Percentiles rank a stretch among this genome's conserved stretches.
These are phyloP conservation scores for Bipolaris gigantea DNA, from an alignment of 2,329 filamentous ascomycete species.

Conservation along the genomic window DNA sequence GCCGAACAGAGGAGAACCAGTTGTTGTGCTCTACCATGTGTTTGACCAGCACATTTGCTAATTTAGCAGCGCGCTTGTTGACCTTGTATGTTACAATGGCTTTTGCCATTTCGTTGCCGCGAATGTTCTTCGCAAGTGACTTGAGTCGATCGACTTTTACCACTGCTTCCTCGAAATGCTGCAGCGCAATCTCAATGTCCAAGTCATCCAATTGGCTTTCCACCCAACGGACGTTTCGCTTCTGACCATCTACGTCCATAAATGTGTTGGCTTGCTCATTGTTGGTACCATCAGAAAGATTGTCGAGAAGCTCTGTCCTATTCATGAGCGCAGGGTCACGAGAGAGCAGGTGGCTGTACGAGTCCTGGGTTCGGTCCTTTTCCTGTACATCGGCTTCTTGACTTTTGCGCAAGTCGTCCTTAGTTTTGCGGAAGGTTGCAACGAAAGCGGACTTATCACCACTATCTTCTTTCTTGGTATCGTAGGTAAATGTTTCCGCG, in stretches of 20 bases:
- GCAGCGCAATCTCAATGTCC: constrained; percentile 92
- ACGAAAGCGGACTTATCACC: constrained; percentile 79
- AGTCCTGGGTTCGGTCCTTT: constrained; percentile 80
- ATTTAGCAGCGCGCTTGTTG: constrained; percentile 76
- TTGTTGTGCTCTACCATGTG: constrained; percentile 78
- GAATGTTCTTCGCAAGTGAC: constrained; percentile 74
- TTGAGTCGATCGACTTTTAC: constrained; percentile 82
- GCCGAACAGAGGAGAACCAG: constrained; percentile 74
- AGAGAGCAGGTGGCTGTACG: constrained; percentile 81
- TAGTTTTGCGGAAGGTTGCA: constrained; percentile 86
- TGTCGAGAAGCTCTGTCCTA: constrained; percentile 79
- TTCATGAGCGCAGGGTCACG: constrained; percentile 75
- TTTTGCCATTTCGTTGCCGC: constrained; percentile 83
- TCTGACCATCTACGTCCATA: constrained; percentile 94
- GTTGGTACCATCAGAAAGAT: constrained; percentile 65
- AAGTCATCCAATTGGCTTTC: constrained; percentile 94
- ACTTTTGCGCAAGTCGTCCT: constrained; percentile 86
- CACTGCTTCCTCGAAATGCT: constrained; percentile 84
- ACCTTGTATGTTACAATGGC: constrained; percentile 92
- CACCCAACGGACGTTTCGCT: constrained; percentile 94
- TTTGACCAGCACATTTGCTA: constrained; percentile 75
- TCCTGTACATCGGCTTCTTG: constrained; percentile 85
- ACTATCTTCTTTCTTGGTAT: constrained; percentile 79
- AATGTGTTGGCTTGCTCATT: constrained; percentile 74
- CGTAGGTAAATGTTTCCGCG: constrained; percentile 90